These are phyloP conservation scores for Elaeis guineensis DNA, from an alignment of 176 grass and related monocot genomes.

Conservation along the genomic window DNA sequence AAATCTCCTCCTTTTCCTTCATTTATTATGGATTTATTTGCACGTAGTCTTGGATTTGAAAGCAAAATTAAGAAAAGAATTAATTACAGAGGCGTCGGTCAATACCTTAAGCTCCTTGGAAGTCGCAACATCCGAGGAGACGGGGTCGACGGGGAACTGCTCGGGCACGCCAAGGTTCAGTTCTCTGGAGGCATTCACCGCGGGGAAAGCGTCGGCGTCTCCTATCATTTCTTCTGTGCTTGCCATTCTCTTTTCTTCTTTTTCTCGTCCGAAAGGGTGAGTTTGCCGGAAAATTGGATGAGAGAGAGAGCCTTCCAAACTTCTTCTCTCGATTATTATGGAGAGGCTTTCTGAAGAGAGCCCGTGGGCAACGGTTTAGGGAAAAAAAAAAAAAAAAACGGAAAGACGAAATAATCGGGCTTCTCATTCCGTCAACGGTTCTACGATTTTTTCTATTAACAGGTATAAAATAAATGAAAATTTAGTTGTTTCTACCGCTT, in stretches of 20 bases:
- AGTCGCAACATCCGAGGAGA: not conserved
- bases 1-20: too few species aligned
- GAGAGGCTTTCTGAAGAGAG: not conserved
- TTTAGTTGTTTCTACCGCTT: too few species aligned
- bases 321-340: not conserved
- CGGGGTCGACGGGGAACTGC: constrained; percentile 1
- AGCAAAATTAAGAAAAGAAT: too few species aligned
- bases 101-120: not conserved
- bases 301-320: too few species aligned
- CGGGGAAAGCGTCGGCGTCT: not conserved
- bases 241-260: not conserved
- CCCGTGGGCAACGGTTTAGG: not conserved
- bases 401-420: not conserved
- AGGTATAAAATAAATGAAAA: too few species aligned
- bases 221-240: not conserved
- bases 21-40: too few species aligned
- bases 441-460: too few species aligned
- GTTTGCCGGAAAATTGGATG: too few species aligned
- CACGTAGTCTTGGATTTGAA: too few species aligned
- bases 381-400: not conserved
- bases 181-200: not conserved
- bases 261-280: not conserved
- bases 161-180: constrained; percentile 1
- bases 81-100: too few species aligned
- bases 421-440: too few species aligned